A percentile compares a stretch with the other conserved stretches of the same genome.
These are phyloP conservation scores for Boehmeria nivea DNA, from an alignment of 306 rosid genomes.

Conservation along the genomic window DNA sequence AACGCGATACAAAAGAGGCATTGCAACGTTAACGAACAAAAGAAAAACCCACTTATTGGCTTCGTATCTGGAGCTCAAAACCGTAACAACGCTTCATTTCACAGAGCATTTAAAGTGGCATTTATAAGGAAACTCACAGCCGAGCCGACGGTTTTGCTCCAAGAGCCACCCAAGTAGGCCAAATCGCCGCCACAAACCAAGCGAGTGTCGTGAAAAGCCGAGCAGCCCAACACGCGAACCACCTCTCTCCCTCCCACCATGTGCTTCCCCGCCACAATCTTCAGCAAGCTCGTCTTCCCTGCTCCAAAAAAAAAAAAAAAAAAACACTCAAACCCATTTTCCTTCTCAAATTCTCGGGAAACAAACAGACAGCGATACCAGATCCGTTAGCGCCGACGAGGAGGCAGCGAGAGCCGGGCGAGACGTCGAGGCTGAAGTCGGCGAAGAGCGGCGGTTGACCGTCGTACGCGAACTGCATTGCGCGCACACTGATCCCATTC, in stretches of 20 bases:
- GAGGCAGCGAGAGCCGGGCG: conserved; percentile 90
- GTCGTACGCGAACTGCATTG: conserved; percentile 75
- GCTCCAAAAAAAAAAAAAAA: background rate
- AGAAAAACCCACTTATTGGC: too few relatives aligned
- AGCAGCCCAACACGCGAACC: conserved; percentile 68
- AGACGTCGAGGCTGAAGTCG: conserved; percentile 60
- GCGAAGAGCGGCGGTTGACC: conserved; percentile 56
- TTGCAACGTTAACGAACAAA: too few relatives aligned
- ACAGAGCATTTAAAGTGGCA: too few relatives aligned
- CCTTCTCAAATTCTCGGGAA: conserved; percentile 1
- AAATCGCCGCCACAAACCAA: conserved; percentile 87
- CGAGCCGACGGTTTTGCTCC: conserved; percentile 80
- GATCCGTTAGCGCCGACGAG: conserved; percentile 97
- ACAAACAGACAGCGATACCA: conserved; percentile 28
- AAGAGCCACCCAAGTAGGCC: conserved; percentile 92
- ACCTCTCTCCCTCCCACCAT: conserved; percentile 98
- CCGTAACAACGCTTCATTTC: too few relatives aligned
- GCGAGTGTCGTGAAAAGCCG: conserved; percentile 85
- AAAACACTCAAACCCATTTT: background rate
- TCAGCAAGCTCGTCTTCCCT: conserved; percentile 88
- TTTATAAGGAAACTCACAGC: conserved; percentile 52
- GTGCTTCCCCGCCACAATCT: conserved; percentile 82
- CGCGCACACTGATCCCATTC: conserved; percentile 48
- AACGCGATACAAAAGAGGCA: too few relatives aligned
- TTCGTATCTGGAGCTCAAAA: too few relatives aligned